Evolutionary conservation across 805 yeast species (phyloP).

Genomic region (Yamadazyma takamatsuzukensis): DNA sequence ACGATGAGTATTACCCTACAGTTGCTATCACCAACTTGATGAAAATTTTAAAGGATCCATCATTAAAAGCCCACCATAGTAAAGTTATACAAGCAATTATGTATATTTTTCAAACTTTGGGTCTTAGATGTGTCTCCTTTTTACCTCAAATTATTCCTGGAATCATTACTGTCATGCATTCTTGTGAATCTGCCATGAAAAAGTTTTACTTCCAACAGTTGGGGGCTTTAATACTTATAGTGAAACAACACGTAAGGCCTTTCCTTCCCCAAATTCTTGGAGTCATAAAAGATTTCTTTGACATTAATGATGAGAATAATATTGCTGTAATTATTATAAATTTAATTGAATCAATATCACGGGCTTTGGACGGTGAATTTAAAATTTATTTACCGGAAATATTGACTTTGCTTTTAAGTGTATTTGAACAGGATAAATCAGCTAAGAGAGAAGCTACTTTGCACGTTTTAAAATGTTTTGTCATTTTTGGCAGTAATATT

Average conservation of each 20-base stretch:
- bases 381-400: slow-evolving; percentile 77
- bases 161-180: slow-evolving; percentile 76
- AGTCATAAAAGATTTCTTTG: slow-evolving; percentile 72
- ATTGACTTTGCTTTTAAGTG: slow-evolving; percentile 69
- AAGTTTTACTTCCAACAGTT: slow-evolving; percentile 89
- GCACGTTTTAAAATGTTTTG: slow-evolving; percentile 77
- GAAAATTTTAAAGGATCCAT: slow-evolving; percentile 80
- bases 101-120: slow-evolving; percentile 85
- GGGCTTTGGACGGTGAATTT: slow-evolving; percentile 88
- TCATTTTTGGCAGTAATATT: slow-evolving; percentile 79
- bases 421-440: slow-evolving; percentile 70
- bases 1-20: slow-evolving; percentile 91
- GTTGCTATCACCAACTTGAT: slow-evolving; percentile 85
- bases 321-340: slow-evolving; percentile 77
- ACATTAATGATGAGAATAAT: slow-evolving; percentile 39
- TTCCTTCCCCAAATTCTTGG: slow-evolving; percentile 71
- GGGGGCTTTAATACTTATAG: slow-evolving; percentile 73
- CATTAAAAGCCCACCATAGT: slow-evolving; percentile 82
- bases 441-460: slow-evolving; percentile 58
- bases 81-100: slow-evolving; percentile 92
- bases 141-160: slow-evolving; percentile 87
- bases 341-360: slow-evolving; percentile 78
- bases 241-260: slow-evolving; percentile 86
- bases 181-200: slow-evolving; percentile 72
- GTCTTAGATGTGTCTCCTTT: slow-evolving; percentile 86